These are phyloP conservation scores for Pharus latifolius DNA, from an alignment of 176 grass and related monocot species.

Conservation along the genomic window DNA sequence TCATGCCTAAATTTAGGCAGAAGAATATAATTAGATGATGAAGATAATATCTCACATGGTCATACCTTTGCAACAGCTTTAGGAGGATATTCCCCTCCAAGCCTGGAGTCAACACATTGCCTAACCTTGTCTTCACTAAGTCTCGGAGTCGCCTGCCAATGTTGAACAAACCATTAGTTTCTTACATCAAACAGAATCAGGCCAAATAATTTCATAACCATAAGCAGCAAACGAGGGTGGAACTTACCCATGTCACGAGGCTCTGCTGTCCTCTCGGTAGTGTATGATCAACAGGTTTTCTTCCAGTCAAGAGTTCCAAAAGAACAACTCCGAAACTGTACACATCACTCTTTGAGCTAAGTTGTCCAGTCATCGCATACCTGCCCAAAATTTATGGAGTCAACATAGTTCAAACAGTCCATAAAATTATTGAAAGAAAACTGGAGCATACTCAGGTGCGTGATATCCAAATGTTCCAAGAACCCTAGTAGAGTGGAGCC, in stretches of 20 bases:
- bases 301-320: constrained; percentile 66
- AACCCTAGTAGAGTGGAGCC: constrained; percentile 84
- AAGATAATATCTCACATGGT: too few species aligned
- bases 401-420: neutral
- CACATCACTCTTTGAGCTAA: constrained; percentile 79
- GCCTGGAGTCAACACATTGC: constrained; percentile 75
- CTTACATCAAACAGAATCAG: neutral
- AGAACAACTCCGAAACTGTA: constrained; percentile 82
- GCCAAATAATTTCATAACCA: neutral
- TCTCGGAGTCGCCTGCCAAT: constrained; percentile 58
- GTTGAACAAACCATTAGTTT: constrained; percentile 18
- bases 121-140: constrained; percentile 82
- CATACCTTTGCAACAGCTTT: constrained; percentile 85
- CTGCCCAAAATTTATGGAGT: constrained; percentile 19
- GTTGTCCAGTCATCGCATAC: constrained; percentile 83
- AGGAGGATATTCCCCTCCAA: constrained; percentile 63
- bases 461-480: constrained; percentile 85
- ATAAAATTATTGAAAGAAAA: constrained; percentile 1
- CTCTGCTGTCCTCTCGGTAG: constrained; percentile 82
- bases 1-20: neutral
- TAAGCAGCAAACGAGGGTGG: neutral
- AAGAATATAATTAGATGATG: too few species aligned
- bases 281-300: constrained; percentile 80
- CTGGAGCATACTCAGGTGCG: constrained; percentile 63
- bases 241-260: constrained; percentile 75